A percentile compares a stretch with the other conserved stretches of the same genome.
Conservation (phyloP, 768 basidiomycete species). For the Lactarius akahatsu region DNA sequence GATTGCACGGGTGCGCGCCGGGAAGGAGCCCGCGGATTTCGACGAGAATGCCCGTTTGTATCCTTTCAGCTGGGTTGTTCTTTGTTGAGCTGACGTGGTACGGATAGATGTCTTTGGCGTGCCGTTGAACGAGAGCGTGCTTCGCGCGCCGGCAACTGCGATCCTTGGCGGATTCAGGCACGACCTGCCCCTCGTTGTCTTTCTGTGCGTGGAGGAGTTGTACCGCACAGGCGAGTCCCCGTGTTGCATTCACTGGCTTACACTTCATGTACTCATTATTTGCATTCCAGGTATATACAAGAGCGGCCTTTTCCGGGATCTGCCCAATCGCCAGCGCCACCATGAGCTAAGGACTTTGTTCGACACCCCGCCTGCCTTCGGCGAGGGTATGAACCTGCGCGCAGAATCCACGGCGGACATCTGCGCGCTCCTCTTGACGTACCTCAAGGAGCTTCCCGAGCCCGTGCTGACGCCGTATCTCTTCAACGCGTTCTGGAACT, state of each 20-base stretch:
- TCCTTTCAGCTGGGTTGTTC: too few species aligned
- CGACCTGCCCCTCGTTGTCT: constrained; percentile 41
- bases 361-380: constrained; percentile 36
- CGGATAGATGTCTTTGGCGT: constrained; percentile 40
- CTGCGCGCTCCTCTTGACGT: constrained; percentile 48
- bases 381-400: constrained; percentile 31
- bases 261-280: constrained; percentile 1
- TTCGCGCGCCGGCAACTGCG: constrained; percentile 37
- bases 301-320: constrained; percentile 43
- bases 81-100: background rate
- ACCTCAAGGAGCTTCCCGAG: constrained; percentile 47
- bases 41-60: constrained; percentile 16
- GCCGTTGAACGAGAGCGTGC: constrained; percentile 38
- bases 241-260: background rate
- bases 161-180: constrained; percentile 41
- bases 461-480: constrained; percentile 46
- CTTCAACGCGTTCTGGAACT: constrained; percentile 44
- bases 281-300: constrained; percentile 42
- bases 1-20: constrained; percentile 19
- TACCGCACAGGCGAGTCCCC: constrained; percentile 42
- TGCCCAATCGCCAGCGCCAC: constrained; percentile 43
- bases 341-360: constrained; percentile 41
- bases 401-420: constrained; percentile 41
- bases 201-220: constrained; percentile 47
- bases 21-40: constrained; percentile 4